Base-by-base conservation (phyloP, 2,329 filamentous ascomycete species). In the Xylariomycetidae sp. region DNA sequence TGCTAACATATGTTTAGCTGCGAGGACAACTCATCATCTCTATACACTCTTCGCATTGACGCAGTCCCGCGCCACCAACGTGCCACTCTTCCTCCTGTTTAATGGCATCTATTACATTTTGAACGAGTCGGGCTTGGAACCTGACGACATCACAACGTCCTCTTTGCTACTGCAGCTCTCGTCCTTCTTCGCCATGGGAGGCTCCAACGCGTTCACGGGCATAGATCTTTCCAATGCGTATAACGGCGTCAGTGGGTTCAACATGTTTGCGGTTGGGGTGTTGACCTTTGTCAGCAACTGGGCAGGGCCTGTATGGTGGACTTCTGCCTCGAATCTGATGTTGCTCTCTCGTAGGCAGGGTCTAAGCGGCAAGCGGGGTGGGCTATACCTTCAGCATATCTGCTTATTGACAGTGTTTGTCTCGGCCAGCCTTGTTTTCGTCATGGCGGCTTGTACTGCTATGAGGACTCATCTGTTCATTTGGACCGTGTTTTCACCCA, bases 401-500 rank as follows among this genome's bases (percentile, higher is more conserved):
- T 65, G 73, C 1, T 50, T 85, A 25, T 59, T 85, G 50, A 94
- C 88, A 1, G 58, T 82, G 9, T 94, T 92, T 56, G 66, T 76
- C 9, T 72, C 83, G 1, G 66, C 68, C 2, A 79, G 78, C 43
- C 61, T 86, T 33, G 61, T 78, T 3, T 82, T 79, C 29, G 82
- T 96, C 16, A 97, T 97, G 90, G 77, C 74, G 11, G 88, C 90
- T 12, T 98, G 92, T 59, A 88, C 85, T 30, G 70, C 76, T 6
- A 60, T 98, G 54, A 70, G 90, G 46, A 88, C 86, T 18, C 92
- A 98, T 68, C 61, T 98, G 37, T 98, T 98, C 57, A 89, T 98
- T 41, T 98, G 92, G 92, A 97, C 90, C 1, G 92, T 98, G 9
- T 98, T 98, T 60, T 94, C 87, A 44, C 92, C 92, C 0, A 98